Evolutionary conservation across 2,329 filamentous ascomycete genomes (phyloP), one percentile per base, ranked within the genome.

Genomic region (Cytospora mali): DNA sequence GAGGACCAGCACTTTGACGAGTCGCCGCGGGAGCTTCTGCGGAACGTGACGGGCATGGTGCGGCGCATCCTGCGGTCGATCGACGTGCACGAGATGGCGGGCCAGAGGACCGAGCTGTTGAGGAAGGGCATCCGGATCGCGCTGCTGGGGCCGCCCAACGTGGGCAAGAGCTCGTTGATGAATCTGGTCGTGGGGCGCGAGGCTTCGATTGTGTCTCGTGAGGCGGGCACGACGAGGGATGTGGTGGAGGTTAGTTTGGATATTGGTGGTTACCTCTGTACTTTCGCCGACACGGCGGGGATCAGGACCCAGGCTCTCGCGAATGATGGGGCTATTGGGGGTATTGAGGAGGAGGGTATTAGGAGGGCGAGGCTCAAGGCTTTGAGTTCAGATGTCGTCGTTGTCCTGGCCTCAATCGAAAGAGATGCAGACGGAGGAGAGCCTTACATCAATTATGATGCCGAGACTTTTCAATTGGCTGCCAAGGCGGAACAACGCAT

Each of bases 1-100:
- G 95, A 99, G 74, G 95, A 98, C 71, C 94, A 99, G 76, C 91
- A 98, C 77, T 96, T 99, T 71, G 93, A 98, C 69, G 93, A 97
- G 75, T 89, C 91, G 3, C 90, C 92, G 0, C 77, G 82, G 0
- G 84, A 90, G 61, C 80, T 98, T 25, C 82, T 96, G 51, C 74
- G 72, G 0, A 92, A 88, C 55, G 91, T 97, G 31, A 83, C 86
- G 1, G 68, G 68, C 0, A 87, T 93, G 71, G 84, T 96, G 2
- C 72, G 74, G 1, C 74, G 71, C 0, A 84, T 98, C 61, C 78
- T 87, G 60, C 72, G 74, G 31, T 82, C 88, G 62, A 88, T 98
- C 64, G 77, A 79, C 16, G 74, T 86, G 33, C 91, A 97, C 75
- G 85, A 92, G 67, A 77, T 83, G 57, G 96, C 93, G 64, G 90